Percentiles rank a stretch among this genome's conserved stretches.
phyloP scores from a whole-genome alignment of 2,329 filamentous ascomycete species.

The Beauveria sp. region DNA sequence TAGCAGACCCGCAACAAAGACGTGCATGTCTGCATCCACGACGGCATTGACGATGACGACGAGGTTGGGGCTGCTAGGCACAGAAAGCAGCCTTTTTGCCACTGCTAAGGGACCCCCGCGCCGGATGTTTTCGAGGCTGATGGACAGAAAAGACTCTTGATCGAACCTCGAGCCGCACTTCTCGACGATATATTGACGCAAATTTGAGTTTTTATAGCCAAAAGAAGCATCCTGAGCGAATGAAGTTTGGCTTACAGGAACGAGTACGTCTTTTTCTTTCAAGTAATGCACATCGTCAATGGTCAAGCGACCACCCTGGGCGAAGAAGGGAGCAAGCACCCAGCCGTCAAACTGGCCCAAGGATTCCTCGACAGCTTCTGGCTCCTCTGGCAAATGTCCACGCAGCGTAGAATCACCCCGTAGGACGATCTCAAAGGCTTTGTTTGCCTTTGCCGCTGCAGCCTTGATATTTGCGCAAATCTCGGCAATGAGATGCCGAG shows the following conservation, averaged over 20 bases:
- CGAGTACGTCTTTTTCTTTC: slow-evolving; percentile 34
- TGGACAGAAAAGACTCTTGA: slow-evolving; percentile 19
- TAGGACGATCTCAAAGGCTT: slow-evolving; percentile 44
- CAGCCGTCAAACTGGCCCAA: slow-evolving; percentile 42
- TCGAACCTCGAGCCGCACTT: slow-evolving; percentile 32
- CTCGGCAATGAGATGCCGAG: slow-evolving; percentile 35
- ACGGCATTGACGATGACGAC: slow-evolving; percentile 48
- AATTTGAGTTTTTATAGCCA: slow-evolving; percentile 45
- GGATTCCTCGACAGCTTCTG: slow-evolving; percentile 40
- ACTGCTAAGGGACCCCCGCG: slow-evolving; percentile 21
- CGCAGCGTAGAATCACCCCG: slow-evolving; percentile 48
- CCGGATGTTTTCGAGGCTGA: slow-evolving; percentile 24
- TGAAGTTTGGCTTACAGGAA: slow-evolving; percentile 40
- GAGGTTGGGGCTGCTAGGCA: slow-evolving; percentile 26
- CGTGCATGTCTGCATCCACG: slow-evolving; percentile 46
- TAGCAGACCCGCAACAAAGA: slow-evolving; percentile 43
- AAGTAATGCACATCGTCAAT: slow-evolving; percentile 51
- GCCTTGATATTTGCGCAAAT: slow-evolving; percentile 41
- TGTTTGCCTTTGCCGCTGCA: slow-evolving; percentile 32
- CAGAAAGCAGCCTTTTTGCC: slow-evolving; percentile 18
- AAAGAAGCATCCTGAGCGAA: slow-evolving; percentile 52
- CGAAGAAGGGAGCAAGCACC: slow-evolving; percentile 49
- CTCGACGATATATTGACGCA: slow-evolving; percentile 39
- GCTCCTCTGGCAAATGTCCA: slow-evolving; percentile 47
- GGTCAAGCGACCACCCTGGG: slow-evolving; percentile 47